These are phyloP conservation scores for Leucocoprinus gongylophorus DNA, from an alignment of 1,284 basidiomycete genomes.

Conservation along the genomic window DNA sequence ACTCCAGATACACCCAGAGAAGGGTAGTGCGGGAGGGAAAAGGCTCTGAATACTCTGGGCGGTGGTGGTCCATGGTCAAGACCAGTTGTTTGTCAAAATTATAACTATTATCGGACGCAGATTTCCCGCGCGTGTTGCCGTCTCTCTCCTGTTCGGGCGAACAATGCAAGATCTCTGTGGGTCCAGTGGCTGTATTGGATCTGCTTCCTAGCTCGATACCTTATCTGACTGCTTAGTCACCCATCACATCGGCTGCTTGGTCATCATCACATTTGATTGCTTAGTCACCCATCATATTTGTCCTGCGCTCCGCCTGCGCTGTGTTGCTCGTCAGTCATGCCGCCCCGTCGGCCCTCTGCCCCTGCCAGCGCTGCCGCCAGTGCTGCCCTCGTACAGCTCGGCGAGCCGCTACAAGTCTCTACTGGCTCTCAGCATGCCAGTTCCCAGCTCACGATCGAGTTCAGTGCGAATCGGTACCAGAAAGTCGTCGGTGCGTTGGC, in stretches of 20 bases:
- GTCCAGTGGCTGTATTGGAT: conserved; percentile 33
- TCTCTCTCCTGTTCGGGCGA: conserved; percentile 23
- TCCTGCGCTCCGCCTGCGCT: too few species aligned
- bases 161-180: conserved; percentile 32
- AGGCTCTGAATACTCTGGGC: background rate
- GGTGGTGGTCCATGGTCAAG: conserved; percentile 24
- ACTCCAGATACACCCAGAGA: conserved; percentile 78
- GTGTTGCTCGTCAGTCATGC: background rate
- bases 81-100: conserved; percentile 28
- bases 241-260: too few species aligned
- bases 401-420: background rate
- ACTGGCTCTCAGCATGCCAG: conserved; percentile 18
- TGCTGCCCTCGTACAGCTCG: background rate
- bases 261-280: background rate
- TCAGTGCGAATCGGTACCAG: conserved; percentile 53
- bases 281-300: too few species aligned
- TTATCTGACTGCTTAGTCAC: background rate
- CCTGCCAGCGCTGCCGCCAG: background rate
- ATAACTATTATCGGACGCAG: conserved; percentile 18
- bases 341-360: conserved; percentile 9
- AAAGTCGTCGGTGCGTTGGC: conserved; percentile 68
- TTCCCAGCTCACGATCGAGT: conserved; percentile 27
- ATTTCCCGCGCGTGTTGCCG: conserved; percentile 30
- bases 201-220: background rate
- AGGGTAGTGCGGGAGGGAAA: conserved; percentile 45